Conservation (phyloP, 2,329 filamentous ascomycete species). For the Cryphonectria parasitica region DNA sequence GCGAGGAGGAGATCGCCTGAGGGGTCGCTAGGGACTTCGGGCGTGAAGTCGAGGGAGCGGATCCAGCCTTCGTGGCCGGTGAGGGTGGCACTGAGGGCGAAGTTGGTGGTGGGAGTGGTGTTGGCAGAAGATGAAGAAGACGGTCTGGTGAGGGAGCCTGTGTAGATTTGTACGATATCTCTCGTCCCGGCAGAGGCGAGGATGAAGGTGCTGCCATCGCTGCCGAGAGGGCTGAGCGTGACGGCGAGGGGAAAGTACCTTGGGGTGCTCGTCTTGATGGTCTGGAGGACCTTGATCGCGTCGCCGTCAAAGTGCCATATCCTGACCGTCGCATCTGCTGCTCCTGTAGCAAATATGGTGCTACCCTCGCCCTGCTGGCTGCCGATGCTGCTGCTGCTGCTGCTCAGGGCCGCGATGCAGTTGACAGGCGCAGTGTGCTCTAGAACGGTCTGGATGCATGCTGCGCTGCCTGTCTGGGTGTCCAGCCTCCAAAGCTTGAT, state of each 20-base stretch:
- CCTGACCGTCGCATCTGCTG: conserved; percentile 74
- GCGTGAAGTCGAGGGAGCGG: conserved; percentile 77
- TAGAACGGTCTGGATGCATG: conserved; percentile 58
- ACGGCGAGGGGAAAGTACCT: conserved; percentile 82
- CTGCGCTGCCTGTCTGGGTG: conserved; percentile 37
- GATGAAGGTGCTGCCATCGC: conserved; percentile 54
- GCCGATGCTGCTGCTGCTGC: background rate
- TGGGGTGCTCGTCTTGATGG: conserved; percentile 68
- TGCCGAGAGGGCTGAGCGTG: conserved; percentile 66
- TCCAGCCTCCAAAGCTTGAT: conserved; percentile 70
- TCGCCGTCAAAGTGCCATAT: conserved; percentile 68
- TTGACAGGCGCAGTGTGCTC: conserved; percentile 80
- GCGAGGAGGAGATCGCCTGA: conserved; percentile 77
- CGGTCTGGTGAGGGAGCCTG: conserved; percentile 37
- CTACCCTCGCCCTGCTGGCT: background rate
- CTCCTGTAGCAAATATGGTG: conserved; percentile 73
- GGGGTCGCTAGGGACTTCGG: conserved; percentile 55
- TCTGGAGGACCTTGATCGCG: conserved; percentile 64
- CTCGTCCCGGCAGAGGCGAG: conserved; percentile 87
- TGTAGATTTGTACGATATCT: conserved; percentile 79
- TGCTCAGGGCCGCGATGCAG: conserved; percentile 55
- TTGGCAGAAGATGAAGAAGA: background rate
- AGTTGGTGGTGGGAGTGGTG: conserved; percentile 44
- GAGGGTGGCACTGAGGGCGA: conserved; percentile 75
- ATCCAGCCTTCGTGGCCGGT: conserved; percentile 96